Percentiles rank a stretch among this genome's conserved stretches.
Evolutionary conservation across 2,329 filamentous ascomycete genomes (phyloP).

Genomic region (Moelleriella libera): DNA sequence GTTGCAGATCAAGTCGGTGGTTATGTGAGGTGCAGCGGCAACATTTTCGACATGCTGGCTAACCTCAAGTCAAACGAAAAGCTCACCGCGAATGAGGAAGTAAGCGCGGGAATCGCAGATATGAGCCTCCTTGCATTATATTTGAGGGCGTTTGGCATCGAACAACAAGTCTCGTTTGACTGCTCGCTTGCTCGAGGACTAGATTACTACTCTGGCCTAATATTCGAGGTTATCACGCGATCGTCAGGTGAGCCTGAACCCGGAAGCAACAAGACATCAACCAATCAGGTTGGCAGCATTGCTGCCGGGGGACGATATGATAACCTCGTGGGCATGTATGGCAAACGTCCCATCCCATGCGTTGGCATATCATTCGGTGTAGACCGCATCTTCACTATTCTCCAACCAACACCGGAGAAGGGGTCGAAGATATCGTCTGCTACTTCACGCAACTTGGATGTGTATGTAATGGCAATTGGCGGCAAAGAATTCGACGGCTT

Average conservation of each 20-base stretch:
- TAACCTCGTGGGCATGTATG: conserved; percentile 88
- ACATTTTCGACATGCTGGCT: conserved; percentile 52
- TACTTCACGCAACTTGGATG: conserved; percentile 1
- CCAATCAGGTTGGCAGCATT: conserved; percentile 52
- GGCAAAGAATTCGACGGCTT: conserved; percentile 1
- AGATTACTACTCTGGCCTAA: conserved; percentile 84
- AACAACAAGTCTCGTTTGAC: conserved; percentile 70
- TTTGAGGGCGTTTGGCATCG: conserved; percentile 59
- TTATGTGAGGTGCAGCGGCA: conserved; percentile 63
- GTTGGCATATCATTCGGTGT: conserved; percentile 72
- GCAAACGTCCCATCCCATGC: conserved; percentile 60
- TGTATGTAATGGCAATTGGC: not conserved
- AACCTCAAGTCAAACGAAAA: conserved; percentile 52
- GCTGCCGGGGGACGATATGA: conserved; percentile 87
- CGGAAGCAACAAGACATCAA: conserved; percentile 24
- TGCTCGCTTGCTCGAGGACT: conserved; percentile 76
- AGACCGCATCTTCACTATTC: conserved; percentile 69
- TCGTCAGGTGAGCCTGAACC: conserved; percentile 12
- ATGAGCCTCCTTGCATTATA: conserved; percentile 70
- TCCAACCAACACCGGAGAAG: not conserved
- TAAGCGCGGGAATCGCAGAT: conserved; percentile 67
- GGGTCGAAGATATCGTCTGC: not conserved
- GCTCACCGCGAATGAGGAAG: conserved; percentile 55
- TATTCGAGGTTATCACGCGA: conserved; percentile 78
- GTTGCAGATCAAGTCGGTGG: conserved; percentile 78